Evolutionary conservation across 305 asterid genomes (phyloP), one percentile per base, ranked within the genome.

Genomic region (Fraxinus paxiana): DNA sequence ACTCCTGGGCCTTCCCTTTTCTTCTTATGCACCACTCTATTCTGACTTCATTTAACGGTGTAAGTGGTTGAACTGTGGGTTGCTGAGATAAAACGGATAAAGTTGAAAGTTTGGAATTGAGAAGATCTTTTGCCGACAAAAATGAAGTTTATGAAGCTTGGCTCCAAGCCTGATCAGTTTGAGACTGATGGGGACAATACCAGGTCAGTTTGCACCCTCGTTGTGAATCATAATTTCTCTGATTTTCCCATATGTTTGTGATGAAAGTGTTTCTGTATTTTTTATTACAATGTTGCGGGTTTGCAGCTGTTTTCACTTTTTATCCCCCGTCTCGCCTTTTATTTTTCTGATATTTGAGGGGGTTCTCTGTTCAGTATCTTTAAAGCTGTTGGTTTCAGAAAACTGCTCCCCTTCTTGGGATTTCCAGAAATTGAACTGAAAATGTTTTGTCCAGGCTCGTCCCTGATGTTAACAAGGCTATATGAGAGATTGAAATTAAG

Each of bases 81-180:
- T 83, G 37, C 41, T 56, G 75, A 46, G 41, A 34, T 76, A 65
- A 59, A 12, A 72, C 41, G 30, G 63, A 22, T 56, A 37, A 18
- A 4, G 18, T 82, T 81, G 79, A 59, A 70, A 81, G 73, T 51
- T 77, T 73, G 59, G 67, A 30, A 77, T 41, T 78, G 79, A 51
- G 82, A 71, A 79, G 46, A 67, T 30, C 22, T 6, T 51, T 72
- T 31, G 59, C 17, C 73, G 2, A 76, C 80, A 77, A 89, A 85
- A 76, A 94, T 94, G 98, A 94, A 94, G 95, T 94, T 91, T 81
- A 94, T 94, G 97, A 94, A 94, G 88, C 96, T 94, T 51, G 98
- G 98, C 38, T 92, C 98, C 69, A 94, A 94, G 88, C 94, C 97
- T 72, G 97, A 94, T 86, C 94, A 87, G 84, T 92, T 94, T 87